phyloP scores from a whole-genome alignment of 306 rosid species.

The Hippophae gyantsensis region DNA sequence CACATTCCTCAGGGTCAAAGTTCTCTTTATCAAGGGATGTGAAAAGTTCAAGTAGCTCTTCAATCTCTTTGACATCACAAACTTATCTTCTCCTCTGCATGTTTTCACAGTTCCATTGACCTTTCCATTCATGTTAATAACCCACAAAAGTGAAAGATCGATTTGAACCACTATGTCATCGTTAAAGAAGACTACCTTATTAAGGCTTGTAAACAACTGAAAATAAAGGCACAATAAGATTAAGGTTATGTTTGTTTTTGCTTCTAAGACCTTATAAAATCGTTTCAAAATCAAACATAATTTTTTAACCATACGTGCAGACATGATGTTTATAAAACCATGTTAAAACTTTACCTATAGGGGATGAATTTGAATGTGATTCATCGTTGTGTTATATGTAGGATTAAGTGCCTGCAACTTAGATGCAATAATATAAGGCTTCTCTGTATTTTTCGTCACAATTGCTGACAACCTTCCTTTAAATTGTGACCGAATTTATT shows the following conservation, averaged over 20 bases:
- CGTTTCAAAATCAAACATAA: too few relatives aligned
- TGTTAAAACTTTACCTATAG: constrained; percentile 61
- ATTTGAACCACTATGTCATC: constrained; percentile 93
- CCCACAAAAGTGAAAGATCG: constrained; percentile 95
- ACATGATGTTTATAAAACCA: background rate
- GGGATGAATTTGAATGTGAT: constrained; percentile 82
- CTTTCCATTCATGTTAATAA: constrained; percentile 81
- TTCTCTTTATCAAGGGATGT: constrained; percentile 62
- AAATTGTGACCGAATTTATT: constrained; percentile 66
- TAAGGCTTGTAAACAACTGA: constrained; percentile 92
- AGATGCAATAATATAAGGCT: constrained; percentile 74
- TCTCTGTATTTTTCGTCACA: constrained; percentile 65
- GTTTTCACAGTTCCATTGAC: constrained; percentile 98
- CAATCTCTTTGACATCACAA: constrained; percentile 82
- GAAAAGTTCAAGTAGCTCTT: constrained; percentile 97
- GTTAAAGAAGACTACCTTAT: constrained; percentile 88
- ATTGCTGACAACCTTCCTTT: constrained; percentile 90
- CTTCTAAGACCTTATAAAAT: too few relatives aligned
- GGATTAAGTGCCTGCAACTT: constrained; percentile 96
- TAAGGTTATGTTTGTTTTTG: constrained; percentile 2
- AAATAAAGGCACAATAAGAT: constrained; percentile 6
- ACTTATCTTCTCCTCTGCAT: constrained; percentile 82
- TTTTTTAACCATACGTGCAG: too few relatives aligned
- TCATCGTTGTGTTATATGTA: constrained; percentile 91
- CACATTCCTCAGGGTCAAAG: constrained; percentile 72